Base-by-base conservation (phyloP, 345 rosid genomes). In the Acer campestre region DNA sequence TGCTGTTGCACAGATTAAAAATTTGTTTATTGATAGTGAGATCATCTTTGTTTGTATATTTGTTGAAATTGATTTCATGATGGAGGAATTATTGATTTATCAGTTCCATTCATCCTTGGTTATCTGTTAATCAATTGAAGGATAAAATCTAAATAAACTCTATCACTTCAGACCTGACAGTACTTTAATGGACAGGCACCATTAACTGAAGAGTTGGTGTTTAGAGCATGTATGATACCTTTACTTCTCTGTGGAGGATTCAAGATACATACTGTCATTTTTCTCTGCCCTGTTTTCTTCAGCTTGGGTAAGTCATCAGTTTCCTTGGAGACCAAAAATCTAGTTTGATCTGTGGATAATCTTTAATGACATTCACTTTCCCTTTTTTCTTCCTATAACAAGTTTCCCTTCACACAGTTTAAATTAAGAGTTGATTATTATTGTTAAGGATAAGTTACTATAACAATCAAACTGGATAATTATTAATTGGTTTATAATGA, bases 221-320 rank as follows among this genome's bases (percentile, higher is more conserved):
- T 94, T 82, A 84, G 98, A 81, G 95, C 92, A 29, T 94, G 98
- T 73, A 94, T 94, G 94, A 84, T 92, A 78, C 89, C 99, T n/a
- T 75, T 96, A 81, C 97, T 95, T 84, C 93, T 93, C 14, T 95
- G 97, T 80, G 99, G 95, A 83, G 95, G 95, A 76, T 90, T 94
- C 76, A 81, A 75, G 79, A 85, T 82, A 58, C 84, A 82, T 79
- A 84, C 22, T 68, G 86, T 91, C 65, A 84, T 96, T 74, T 84
- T 90, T 79, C 87, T 92, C 76, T 91, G 97, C 82, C 98, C 99
- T 22, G 49, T 90, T 72, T 88, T 96, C 80, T 96, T 96, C 85
- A 94, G 98, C 88, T 87, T 96, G 85, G 98, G 98, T 93, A 85
- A 83, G 87, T 81, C 13, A 48, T 27, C 51, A 59, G 14, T 75